These are phyloP conservation scores for Trebouxia sp. DNA, from an alignment of 139 green algal species.

Conservation along the genomic window DNA sequence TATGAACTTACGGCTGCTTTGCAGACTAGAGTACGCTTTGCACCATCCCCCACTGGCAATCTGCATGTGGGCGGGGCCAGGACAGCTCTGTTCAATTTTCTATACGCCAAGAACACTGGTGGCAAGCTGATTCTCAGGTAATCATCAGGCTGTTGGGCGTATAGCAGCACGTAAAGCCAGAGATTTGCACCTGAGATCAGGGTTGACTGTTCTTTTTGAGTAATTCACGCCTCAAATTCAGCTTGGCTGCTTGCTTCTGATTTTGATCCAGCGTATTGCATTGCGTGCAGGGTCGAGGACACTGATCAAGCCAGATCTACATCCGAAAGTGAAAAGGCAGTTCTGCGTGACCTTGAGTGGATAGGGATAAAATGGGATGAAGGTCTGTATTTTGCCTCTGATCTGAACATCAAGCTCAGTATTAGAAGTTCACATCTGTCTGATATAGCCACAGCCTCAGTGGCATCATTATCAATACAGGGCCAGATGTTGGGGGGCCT, in stretches of 20 bases:
- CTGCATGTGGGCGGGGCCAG: slow-evolving; percentile 96
- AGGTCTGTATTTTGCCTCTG: slow-evolving; percentile 50
- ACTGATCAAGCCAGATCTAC: slow-evolving; percentile 94
- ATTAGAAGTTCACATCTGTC: no score
- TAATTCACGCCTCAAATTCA: no score
- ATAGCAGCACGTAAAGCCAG: neutral
- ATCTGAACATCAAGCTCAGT: neutral
- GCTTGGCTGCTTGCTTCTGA: no score
- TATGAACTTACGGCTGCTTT: neutral
- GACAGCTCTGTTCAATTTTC: slow-evolving; percentile 98
- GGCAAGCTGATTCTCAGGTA: slow-evolving; percentile 84
- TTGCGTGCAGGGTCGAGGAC: slow-evolving; percentile 86
- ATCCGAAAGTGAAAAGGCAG: slow-evolving; percentile 83
- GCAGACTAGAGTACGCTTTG: slow-evolving; percentile 90
- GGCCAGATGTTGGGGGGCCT: slow-evolving; percentile 84
- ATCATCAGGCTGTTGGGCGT: neutral
- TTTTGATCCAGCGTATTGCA: neutral
- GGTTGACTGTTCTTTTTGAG: no score
- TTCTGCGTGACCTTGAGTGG: slow-evolving; percentile 94
- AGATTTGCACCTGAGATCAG: no score
- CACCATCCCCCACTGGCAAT: slow-evolving; percentile 97
- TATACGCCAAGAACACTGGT: slow-evolving; percentile 86
- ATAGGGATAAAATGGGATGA: slow-evolving; percentile 97
- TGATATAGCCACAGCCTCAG: no score
- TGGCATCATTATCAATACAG: slow-evolving; percentile 40